These are phyloP conservation scores for Ustanciosporium gigantosporum DNA, from an alignment of 1,284 basidiomycete species.

Conservation along the genomic window DNA sequence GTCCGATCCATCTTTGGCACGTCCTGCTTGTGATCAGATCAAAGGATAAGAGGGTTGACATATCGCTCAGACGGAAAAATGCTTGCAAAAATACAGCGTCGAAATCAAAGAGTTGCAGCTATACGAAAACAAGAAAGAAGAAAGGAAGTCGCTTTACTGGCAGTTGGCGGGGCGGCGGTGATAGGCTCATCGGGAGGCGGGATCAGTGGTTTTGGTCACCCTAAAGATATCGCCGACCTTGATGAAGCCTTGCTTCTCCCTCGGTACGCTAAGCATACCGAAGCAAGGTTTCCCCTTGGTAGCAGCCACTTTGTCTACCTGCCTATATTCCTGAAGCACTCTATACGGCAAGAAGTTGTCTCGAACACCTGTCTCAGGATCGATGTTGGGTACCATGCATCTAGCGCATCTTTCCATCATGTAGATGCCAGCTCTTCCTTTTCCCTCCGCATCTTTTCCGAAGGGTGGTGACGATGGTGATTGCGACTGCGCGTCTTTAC, in stretches of 20 bases:
- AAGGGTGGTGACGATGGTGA: conserved; percentile 5
- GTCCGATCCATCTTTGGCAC: too few species aligned
- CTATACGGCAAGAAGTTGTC: conserved; percentile 46
- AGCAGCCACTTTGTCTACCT: conserved; percentile 35
- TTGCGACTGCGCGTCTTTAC: not conserved
- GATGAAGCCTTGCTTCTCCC: conserved; percentile 33
- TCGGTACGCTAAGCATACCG: conserved; percentile 35
- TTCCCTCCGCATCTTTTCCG: conserved; percentile 31
- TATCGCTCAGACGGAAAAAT: too few species aligned
- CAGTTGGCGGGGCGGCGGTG: too few species aligned
- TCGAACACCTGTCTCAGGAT: conserved; percentile 41
- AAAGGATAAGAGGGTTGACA: too few species aligned
- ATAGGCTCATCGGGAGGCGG: not conserved
- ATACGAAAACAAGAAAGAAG: too few species aligned
- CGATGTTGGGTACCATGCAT: conserved; percentile 51
- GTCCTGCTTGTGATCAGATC: too few species aligned
- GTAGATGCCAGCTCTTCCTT: conserved; percentile 43
- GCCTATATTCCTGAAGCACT: conserved; percentile 44
- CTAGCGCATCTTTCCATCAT: conserved; percentile 45
- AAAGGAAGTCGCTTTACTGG: too few species aligned
- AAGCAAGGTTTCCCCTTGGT: conserved; percentile 52
- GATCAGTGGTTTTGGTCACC: conserved; percentile 41
- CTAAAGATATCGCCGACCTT: conserved; percentile 38
- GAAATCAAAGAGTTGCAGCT: too few species aligned
- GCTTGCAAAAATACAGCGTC: too few species aligned